phyloP scores from a whole-genome alignment of 441 rosid genomes.

The Brassica hybrid region DNA sequence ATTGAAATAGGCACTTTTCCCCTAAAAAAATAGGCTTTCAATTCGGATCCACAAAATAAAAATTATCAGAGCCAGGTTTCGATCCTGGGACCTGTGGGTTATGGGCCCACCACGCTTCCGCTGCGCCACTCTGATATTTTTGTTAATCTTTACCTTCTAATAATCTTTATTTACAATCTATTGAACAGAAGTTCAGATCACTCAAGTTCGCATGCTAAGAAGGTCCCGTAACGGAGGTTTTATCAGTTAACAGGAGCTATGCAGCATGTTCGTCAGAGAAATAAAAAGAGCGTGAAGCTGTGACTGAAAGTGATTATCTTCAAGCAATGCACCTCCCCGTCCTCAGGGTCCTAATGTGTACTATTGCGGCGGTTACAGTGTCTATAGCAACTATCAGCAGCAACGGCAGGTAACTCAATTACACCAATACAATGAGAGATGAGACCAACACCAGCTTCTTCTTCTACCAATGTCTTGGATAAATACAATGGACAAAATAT shows the following conservation, averaged over 20 bases:
- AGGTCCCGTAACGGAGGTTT: constrained; percentile 86
- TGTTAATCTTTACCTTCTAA: neutral
- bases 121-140: constrained; percentile 80
- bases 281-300: constrained; percentile 13
- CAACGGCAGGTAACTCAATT: constrained; percentile 46
- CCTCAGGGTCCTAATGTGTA: constrained; percentile 59
- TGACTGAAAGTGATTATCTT: constrained; percentile 90
- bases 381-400: constrained; percentile 68
- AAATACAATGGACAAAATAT: too few relatives aligned
- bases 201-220: constrained; percentile 80
- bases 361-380: constrained; percentile 81
- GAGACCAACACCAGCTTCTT: too few relatives aligned
- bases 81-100: constrained; percentile 97
- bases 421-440: neutral
- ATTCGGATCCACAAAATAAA: neutral
- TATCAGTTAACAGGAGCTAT: constrained; percentile 81
- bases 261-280: constrained; percentile 59
- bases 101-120: constrained; percentile 99
- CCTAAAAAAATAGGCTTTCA: neutral
- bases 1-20: too few relatives aligned
- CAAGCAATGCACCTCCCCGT: constrained; percentile 28
- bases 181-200: constrained; percentile 66
- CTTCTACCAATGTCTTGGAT: too few relatives aligned
- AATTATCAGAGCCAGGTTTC: constrained; percentile 86
- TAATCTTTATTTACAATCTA: neutral